Percentiles rank a stretch among this genome's conserved stretches.
Evolutionary conservation across 1,284 basidiomycete species (phyloP).

Genomic region (Ceratobasidium papillatum): DNA sequence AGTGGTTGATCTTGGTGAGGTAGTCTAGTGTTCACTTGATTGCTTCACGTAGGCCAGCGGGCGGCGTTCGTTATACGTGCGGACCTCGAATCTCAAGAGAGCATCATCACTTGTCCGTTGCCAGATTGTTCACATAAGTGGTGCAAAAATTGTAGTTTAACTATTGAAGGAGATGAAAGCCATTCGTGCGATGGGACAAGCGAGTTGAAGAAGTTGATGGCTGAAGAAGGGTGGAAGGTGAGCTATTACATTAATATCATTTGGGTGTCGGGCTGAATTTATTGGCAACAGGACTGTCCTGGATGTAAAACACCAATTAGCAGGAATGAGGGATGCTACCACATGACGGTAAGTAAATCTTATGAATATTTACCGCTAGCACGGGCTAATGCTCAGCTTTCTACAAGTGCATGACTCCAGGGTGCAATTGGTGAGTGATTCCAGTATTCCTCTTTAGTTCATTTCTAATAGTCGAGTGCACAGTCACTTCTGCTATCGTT

Average conservation of each 20-base stretch:
- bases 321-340: slow-evolving; percentile 42
- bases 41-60: background rate
- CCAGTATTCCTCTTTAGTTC: no score
- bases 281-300: slow-evolving; percentile 5
- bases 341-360: slow-evolving; percentile 42
- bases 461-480: background rate
- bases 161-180: slow-evolving; percentile 30
- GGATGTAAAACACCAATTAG: slow-evolving; percentile 42
- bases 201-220: slow-evolving; percentile 41
- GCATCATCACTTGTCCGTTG: slow-evolving; percentile 39
- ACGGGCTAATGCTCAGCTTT: background rate
- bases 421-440: slow-evolving; percentile 40
- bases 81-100: slow-evolving; percentile 36
- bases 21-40: background rate
- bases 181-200: slow-evolving; percentile 44
- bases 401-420: slow-evolving; percentile 33
- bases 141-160: slow-evolving; percentile 43
- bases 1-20: slow-evolving; percentile 33
- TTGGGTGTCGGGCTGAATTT: background rate
- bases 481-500: slow-evolving; percentile 37
- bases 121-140: slow-evolving; percentile 40
- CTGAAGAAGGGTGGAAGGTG: slow-evolving; percentile 42
- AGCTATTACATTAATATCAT: background rate
- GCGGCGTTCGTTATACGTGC: slow-evolving; percentile 40
- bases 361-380: background rate